Base-by-base conservation (phyloP, 2,329 filamentous ascomycete genomes). In the Monosporascus sp. region DNA sequence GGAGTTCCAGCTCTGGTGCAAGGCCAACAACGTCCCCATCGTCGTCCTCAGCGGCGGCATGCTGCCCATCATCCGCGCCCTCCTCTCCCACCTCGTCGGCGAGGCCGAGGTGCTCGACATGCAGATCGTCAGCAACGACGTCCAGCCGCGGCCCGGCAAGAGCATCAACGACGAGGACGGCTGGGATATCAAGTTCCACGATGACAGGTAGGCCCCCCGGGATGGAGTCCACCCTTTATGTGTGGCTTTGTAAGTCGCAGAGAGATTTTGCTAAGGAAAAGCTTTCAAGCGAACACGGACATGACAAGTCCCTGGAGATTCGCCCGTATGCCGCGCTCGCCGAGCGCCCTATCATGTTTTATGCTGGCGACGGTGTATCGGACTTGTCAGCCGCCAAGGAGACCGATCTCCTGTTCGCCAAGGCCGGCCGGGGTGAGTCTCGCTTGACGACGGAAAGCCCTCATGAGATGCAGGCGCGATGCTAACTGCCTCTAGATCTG, bases 291-390 rank as follows among this genome's bases (percentile, higher is more conserved):
- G 80, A 86, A 54, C 95, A 95, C 65, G 94, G 94, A n/a, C 94
- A 99, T 69, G 93, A 99, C 79, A 99, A 99, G 82, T 92, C 87
- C 26, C 78, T 93, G 51, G 90, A 94, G 68, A 91, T 99, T 65
- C 85, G 89, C 60, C 91, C 91, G 50, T 97, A 97, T 73, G 86
- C 87, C 2, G 78, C 84, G 26, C 78, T 96, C 44, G 85, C 89
- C 0, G 77, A 88, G 65, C 81, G 91, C 43, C 94, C 94, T 2
- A 86, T 84, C 40, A 83, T 97, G 74, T 91, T 97, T 70, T 99
- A 99, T 66, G 93, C 94, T 35, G 94, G 94, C 54, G 93, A 97
- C 64, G 93, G 93, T 48, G 91, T 97, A 5, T 95, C 89, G 3
- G 93, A 97, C 68, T 78, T 97, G 50, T 95, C 89, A 26, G 94